phyloP scores from a whole-genome alignment of 2,329 filamentous ascomycete species.

The Geoglossum cookeanum region DNA sequence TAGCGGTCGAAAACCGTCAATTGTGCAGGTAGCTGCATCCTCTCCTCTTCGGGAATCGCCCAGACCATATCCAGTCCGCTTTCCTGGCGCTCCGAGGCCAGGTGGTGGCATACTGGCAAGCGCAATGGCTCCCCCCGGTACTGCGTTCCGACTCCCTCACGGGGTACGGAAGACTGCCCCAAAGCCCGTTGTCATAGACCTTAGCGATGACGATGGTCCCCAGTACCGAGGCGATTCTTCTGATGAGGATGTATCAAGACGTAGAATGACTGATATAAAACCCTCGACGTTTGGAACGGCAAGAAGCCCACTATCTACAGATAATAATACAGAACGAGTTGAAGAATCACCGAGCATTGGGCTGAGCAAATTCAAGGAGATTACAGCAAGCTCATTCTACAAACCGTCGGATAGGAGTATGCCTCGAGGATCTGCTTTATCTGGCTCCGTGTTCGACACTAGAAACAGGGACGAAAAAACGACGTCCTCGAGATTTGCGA shows the following conservation, averaged over 20 bases:
- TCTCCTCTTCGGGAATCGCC: constrained; percentile 44
- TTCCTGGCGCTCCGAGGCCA: constrained; percentile 6
- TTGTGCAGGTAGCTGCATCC: constrained; percentile 73
- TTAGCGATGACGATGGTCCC: constrained; percentile 35
- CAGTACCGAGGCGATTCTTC: constrained; percentile 43
- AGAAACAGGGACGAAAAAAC: background rate
- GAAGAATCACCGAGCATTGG: constrained; percentile 11
- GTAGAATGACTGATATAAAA: constrained; percentile 35
- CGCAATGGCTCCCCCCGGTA: constrained; percentile 58
- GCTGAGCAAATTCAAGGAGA: constrained; percentile 23
- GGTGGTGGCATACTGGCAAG: constrained; percentile 31
- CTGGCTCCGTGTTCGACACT: background rate
- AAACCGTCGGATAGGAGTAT: constrained; percentile 15
- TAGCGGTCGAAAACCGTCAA: constrained; percentile 15
- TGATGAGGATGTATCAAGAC: constrained; percentile 35
- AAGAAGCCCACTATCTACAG: background rate
- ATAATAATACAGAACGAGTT: constrained; percentile 7
- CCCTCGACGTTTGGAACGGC: constrained; percentile 34
- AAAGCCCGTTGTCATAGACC: constrained; percentile 26
- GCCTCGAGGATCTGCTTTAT: background rate
- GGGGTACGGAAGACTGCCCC: constrained; percentile 20
- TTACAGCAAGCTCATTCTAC: constrained; percentile 24
- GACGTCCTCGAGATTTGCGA: background rate
- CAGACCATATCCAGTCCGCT: constrained; percentile 21
- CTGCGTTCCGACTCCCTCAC: constrained; percentile 39